Evolutionary conservation across 495 filamentous ascomycete genomes (phyloP).

Genomic region (Neurospora cerealis): DNA sequence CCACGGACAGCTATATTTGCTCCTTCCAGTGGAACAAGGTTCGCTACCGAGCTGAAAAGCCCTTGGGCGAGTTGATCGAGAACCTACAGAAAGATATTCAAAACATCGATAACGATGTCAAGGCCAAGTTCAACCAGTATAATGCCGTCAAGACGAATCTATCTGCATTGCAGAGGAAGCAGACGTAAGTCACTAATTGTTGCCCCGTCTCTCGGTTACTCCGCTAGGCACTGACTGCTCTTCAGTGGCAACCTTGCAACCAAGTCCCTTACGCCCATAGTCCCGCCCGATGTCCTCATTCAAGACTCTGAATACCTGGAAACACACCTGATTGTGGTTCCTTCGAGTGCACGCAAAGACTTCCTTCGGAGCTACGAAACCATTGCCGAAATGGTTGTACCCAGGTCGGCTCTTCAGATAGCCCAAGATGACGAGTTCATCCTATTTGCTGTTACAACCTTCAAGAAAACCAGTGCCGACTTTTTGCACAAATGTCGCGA

Average conservation of each 20-base stretch:
- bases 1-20: conserved; percentile 84
- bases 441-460: conserved; percentile 79
- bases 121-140: conserved; percentile 85
- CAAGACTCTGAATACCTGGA: conserved; percentile 93
- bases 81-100: conserved; percentile 78
- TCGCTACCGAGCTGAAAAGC: conserved; percentile 86
- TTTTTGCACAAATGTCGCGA: conserved; percentile 86
- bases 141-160: conserved; percentile 79
- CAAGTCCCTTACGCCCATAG: conserved; percentile 79
- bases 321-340: conserved; percentile 86
- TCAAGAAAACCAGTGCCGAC: conserved; percentile 80
- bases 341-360: conserved; percentile 65
- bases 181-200: conserved; percentile 47
- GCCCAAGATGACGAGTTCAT: conserved; percentile 79
- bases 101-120: conserved; percentile 89
- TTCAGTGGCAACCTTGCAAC: conserved; percentile 84
- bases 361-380: conserved; percentile 87
- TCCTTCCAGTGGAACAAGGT: conserved; percentile 93
- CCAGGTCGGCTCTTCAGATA: conserved; percentile 68
- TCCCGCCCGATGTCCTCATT: conserved; percentile 67
- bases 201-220: not conserved
- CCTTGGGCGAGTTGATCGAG: conserved; percentile 76
- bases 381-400: conserved; percentile 71
- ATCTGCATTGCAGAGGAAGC: conserved; percentile 68
- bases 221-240: conserved; percentile 8